phyloP scores from a whole-genome alignment of 192 early-diverging fungal genomes.

The Coemansia sp. region DNA sequence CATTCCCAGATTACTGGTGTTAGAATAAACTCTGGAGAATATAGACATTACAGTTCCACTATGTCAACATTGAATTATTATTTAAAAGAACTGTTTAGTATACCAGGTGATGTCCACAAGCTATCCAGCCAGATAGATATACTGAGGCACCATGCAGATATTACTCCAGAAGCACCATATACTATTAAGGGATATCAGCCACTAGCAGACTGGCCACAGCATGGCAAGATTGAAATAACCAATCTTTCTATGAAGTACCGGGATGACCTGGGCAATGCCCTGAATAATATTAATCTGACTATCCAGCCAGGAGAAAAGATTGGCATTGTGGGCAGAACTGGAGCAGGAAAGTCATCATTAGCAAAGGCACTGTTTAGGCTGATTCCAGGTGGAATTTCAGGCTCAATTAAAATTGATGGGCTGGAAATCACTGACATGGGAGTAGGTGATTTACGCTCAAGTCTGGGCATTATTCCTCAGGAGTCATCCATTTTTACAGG shows the following conservation, averaged over 20 bases:
- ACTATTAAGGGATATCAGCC: conserved; percentile 20
- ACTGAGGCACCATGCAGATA: conserved; percentile 55
- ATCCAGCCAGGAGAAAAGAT: conserved; percentile 56
- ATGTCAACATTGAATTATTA: not conserved
- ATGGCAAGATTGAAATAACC: conserved; percentile 39
- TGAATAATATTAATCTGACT: conserved; percentile 33
- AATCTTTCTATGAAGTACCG: conserved; percentile 47
- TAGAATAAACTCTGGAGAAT: not conserved
- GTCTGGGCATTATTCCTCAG: conserved; percentile 61
- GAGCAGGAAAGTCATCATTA: conserved; percentile 61
- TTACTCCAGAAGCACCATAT: conserved; percentile 42
- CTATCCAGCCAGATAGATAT: conserved; percentile 24
- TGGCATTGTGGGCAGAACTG: conserved; percentile 54
- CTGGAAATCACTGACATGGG: conserved; percentile 58
- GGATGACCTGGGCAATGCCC: conserved; percentile 10
- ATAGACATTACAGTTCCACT: not conserved
- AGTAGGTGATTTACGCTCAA: conserved; percentile 52
- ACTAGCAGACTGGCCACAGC: conserved; percentile 47
- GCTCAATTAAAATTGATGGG: conserved; percentile 54
- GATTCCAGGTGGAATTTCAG: conserved; percentile 41
- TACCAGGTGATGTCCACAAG: not conserved
- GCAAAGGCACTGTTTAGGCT: conserved; percentile 58
- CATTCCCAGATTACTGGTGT: not conserved
- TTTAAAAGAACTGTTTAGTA: not conserved
- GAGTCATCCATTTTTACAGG: conserved; percentile 67